These are phyloP conservation scores for Xylaria sp. DNA, from an alignment of 2,329 filamentous ascomycete genomes.

Conservation along the genomic window DNA sequence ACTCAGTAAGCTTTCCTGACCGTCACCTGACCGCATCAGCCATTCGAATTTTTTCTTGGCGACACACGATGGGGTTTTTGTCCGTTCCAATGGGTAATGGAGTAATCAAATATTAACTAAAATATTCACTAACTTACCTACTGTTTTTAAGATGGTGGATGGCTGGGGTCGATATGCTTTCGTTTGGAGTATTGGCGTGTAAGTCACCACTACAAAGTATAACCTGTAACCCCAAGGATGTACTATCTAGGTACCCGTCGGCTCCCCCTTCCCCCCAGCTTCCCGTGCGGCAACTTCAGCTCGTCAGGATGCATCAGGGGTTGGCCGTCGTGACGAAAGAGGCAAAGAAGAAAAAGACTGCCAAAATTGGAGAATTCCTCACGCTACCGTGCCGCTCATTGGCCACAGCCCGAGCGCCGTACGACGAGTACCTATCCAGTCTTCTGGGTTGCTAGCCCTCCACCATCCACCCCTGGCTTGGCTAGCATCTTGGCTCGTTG, in stretches of 20 bases:
- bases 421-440: neutral
- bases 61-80: neutral
- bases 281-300: neutral
- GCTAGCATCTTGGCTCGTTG: slow-evolving; percentile 4
- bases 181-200: too few species aligned
- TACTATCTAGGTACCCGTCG: neutral
- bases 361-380: slow-evolving; percentile 25
- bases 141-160: too few species aligned
- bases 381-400: slow-evolving; percentile 15
- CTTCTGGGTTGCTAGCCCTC: slow-evolving; percentile 22
- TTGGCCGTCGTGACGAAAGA: slow-evolving; percentile 14
- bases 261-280: neutral
- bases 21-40: slow-evolving; percentile 45
- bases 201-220: too few species aligned
- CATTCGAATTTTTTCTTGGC: slow-evolving; percentile 24
- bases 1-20: slow-evolving; percentile 43
- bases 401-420: slow-evolving; percentile 5
- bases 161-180: too few species aligned
- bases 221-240: too few species aligned
- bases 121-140: too few species aligned
- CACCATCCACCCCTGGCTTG: slow-evolving; percentile 23
- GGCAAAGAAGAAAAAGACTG: slow-evolving; percentile 14
- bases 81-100: neutral
- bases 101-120: too few species aligned
- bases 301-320: neutral